Evolutionary conservation across 1,139 yeast genomes (phyloP), one percentile per base, ranked within the genome.

Genomic region (Arxiozyma heterogenica): DNA sequence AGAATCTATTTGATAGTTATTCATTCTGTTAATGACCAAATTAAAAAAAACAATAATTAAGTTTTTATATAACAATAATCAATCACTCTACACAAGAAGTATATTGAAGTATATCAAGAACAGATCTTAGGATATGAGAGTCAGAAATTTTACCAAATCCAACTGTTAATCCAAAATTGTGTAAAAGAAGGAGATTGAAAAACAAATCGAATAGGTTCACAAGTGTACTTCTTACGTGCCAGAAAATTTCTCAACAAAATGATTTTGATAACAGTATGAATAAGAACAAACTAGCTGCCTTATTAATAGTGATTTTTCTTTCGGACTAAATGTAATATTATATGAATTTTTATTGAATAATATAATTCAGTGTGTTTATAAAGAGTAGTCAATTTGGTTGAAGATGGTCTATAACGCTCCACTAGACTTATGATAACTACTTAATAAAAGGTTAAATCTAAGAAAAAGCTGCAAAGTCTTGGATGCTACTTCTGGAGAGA

Each of bases 41-140:
- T 34, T 34, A 34, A 34, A 4, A 12, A 12, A n/a, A n/a, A n/a
- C n/a, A 12, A 15, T 34, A 34, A 9, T 9, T 34, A n/a, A 34
- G 15, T 15, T n/a, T 34, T 34, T 34, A n/a, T 34, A 34, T 34
- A n/a, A 34, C 15, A 9, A 34, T 34, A n/a, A 34, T 34, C 39
- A 34, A 34, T 34, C 39, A 11, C 39, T 34, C 15, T 15, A 34
- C 6, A n/a, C 17, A 34, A 34, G 39, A 34, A n/a, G n/a, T 34
- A n/a, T 34, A 34, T 12, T 34, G 15, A 34, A 34, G 12, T 34
- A 34, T 34, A 17, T 34, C 39, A 34, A 12, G 39, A 21, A 46
- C n/a, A 41, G 9, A 18, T 55, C 64, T 34, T 34, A n/a, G n/a
- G 39, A 34, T n/a, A 34, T 34, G 39, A 34, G 15, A n/a, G n/a